phyloP scores from a whole-genome alignment of 2,329 filamentous ascomycete species.

The Ascochyta clinopodiicola region DNA sequence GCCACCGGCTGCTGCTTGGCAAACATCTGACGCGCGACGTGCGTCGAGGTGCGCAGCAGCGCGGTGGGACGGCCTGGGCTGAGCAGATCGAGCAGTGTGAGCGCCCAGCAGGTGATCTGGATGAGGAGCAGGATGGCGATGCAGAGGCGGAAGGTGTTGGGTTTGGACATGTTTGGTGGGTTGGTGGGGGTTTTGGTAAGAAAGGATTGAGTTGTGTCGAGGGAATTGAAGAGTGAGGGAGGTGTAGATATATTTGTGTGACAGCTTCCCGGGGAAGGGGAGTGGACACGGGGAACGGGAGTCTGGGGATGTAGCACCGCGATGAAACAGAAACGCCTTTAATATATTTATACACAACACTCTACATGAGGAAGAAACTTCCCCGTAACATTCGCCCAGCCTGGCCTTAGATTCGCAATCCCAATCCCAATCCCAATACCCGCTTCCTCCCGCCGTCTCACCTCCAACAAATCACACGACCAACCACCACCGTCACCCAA shows the following conservation, averaged over 20 bases:
- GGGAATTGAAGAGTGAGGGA: background rate
- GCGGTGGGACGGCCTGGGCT: conserved; percentile 36
- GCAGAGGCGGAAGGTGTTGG: conserved; percentile 36
- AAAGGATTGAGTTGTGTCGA: background rate
- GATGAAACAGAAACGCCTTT: conserved; percentile 3
- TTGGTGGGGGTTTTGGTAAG: background rate
- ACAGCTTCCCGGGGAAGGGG: too few species aligned
- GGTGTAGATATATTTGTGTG: background rate
- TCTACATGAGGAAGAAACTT: too few species aligned
- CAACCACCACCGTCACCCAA: background rate
- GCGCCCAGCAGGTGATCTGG: conserved; percentile 40
- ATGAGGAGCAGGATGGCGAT: conserved; percentile 40
- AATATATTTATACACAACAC: background rate
- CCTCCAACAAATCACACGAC: too few species aligned
- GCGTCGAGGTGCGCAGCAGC: conserved; percentile 29
- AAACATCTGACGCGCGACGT: conserved; percentile 24
- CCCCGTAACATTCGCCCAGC: too few species aligned
- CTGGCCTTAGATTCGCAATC: too few species aligned
- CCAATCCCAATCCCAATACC: too few species aligned
- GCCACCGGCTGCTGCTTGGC: conserved; percentile 26
- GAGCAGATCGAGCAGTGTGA: conserved; percentile 41
- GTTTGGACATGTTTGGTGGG: conserved; percentile 32
- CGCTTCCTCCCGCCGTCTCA: too few species aligned
- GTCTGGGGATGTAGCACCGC: conserved; percentile 1
- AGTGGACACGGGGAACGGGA: conserved; percentile 1